Percentiles rank a stretch among this genome's conserved stretches.
Evolutionary conservation across 331 rosid genomes (phyloP).

Genomic region (Cucumis variabilis): DNA sequence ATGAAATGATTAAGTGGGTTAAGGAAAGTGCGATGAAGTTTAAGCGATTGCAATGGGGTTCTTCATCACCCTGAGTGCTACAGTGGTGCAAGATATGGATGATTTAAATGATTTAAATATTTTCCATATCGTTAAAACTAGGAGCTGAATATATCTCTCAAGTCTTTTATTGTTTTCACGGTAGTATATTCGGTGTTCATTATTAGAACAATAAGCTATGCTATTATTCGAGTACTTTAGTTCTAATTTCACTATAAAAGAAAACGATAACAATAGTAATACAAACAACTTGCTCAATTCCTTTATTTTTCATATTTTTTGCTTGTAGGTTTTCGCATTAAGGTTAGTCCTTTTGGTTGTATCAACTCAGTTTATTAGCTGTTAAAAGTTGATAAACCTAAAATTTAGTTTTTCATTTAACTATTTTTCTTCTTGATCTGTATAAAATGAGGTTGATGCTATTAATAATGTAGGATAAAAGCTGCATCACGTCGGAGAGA

Average conservation of each 20-base stretch:
- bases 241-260: neutral
- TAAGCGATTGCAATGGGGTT: conserved; percentile 55
- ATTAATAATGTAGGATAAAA: no score
- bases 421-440: no score
- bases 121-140: no score
- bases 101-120: neutral
- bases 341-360: conserved; percentile 77
- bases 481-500: no score
- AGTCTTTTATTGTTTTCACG: no score
- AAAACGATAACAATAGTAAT: neutral
- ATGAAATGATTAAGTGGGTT: conserved; percentile 78
- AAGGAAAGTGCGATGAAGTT: conserved; percentile 48
- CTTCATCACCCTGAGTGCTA: conserved; percentile 9
- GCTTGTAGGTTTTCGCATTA: conserved; percentile 66
- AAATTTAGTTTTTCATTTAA: no score
- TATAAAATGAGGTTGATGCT: no score
- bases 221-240: neutral
- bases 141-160: no score
- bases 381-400: no score
- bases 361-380: neutral
- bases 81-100: conserved; percentile 39
- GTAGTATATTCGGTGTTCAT: no score
- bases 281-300: neutral
- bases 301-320: conserved; percentile 5
- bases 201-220: no score